Evolutionary conservation across 495 filamentous ascomycete genomes (phyloP).

Genomic region (Barbatosphaeria neglecta): DNA sequence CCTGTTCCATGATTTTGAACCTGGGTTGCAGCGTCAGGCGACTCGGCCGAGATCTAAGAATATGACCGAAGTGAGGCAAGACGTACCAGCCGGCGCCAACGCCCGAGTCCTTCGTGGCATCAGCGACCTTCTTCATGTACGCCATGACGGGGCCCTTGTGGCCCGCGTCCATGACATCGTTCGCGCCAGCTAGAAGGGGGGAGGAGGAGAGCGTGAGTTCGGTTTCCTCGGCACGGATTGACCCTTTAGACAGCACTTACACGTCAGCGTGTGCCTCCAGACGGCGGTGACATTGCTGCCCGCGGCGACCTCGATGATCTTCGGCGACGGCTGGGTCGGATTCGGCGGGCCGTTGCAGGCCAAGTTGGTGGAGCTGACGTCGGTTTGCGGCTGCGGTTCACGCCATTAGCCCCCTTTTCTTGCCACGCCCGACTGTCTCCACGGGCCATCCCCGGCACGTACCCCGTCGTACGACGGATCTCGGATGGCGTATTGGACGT

Average conservation of each 20-base stretch:
- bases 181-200: conserved; percentile 19
- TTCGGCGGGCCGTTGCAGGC: conserved; percentile 48
- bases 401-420: too few relatives aligned
- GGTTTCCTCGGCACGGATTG: not conserved
- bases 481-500: conserved; percentile 21
- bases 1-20: conserved; percentile 36
- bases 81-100: conserved; percentile 31
- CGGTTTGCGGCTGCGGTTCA: conserved; percentile 34
- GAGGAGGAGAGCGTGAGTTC: too few relatives aligned
- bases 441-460: not conserved
- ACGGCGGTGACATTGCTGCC: conserved; percentile 35
- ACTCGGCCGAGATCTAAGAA: too few relatives aligned
- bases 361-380: conserved; percentile 37
- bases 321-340: conserved; percentile 28
- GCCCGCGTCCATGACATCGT: conserved; percentile 37
- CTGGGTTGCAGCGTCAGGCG: conserved; percentile 11
- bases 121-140: conserved; percentile 39
- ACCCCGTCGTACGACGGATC: conserved; percentile 29
- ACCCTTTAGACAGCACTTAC: not conserved
- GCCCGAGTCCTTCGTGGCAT: conserved; percentile 31
- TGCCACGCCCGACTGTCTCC: too few relatives aligned
- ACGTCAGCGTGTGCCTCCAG: conserved; percentile 39
- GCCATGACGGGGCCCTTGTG: conserved; percentile 38
- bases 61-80: too few relatives aligned
- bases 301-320: conserved; percentile 37